Conservation (phyloP, 768 basidiomycete species). For the Agaricus sinodeliciosus region DNA sequence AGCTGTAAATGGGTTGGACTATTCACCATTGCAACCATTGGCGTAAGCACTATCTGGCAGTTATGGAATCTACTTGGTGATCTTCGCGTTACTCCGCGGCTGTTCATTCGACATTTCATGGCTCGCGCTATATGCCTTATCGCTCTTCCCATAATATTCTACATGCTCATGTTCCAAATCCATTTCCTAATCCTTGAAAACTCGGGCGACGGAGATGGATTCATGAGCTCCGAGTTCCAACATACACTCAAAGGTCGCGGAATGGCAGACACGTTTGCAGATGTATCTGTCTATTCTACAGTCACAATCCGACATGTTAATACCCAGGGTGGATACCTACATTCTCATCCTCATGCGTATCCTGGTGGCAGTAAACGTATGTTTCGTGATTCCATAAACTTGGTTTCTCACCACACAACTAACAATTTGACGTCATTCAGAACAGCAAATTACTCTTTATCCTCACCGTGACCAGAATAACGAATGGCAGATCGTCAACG, state of each 20-base stretch:
- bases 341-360: slow-evolving; percentile 89
- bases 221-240: slow-evolving; percentile 99
- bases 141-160: slow-evolving; percentile 75
- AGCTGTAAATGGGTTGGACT: slow-evolving; percentile 98
- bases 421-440: slow-evolving; percentile 29
- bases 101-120: slow-evolving; percentile 80
- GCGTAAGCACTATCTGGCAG: slow-evolving; percentile 75
- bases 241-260: slow-evolving; percentile 85
- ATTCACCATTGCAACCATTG: slow-evolving; percentile 95
- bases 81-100: slow-evolving; percentile 61
- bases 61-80: slow-evolving; percentile 91
- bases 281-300: slow-evolving; percentile 79
- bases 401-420: not conserved
- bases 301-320: slow-evolving; percentile 86
- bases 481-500: slow-evolving; percentile 81
- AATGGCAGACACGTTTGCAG: slow-evolving; percentile 95
- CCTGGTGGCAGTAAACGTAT: slow-evolving; percentile 87
- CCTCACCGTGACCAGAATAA: slow-evolving; percentile 99
- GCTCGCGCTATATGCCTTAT: slow-evolving; percentile 91
- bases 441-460: slow-evolving; percentile 99
- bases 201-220: slow-evolving; percentile 95
- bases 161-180: slow-evolving; percentile 95
- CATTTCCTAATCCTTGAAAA: slow-evolving; percentile 87
- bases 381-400: slow-evolving; percentile 8
- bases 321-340: slow-evolving; percentile 98